phyloP scores from a whole-genome alignment of 768 basidiomycete species.

The Termitomyces sp. region DNA sequence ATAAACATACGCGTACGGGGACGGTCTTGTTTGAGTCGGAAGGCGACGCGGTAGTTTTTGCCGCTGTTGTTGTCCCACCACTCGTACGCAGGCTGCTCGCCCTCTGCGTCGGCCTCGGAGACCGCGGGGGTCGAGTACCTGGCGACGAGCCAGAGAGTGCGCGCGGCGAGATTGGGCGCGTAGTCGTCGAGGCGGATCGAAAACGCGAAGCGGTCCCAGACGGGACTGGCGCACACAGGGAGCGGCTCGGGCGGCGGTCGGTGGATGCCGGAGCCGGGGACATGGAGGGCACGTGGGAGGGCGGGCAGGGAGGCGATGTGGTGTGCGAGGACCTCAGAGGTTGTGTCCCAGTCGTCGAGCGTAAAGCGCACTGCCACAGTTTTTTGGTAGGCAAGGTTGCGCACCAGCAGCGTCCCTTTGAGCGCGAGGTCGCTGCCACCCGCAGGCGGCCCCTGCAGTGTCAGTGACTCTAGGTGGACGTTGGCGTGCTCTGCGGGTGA shows the following conservation, averaged over 20 bases:
- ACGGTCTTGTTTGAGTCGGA: constrained; percentile 23
- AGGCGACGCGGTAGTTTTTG: constrained; percentile 71
- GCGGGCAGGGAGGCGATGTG: constrained; percentile 37
- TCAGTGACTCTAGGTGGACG: constrained; percentile 25
- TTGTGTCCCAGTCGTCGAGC: constrained; percentile 91
- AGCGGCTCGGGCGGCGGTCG: too few species aligned
- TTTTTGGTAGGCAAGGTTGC: constrained; percentile 86
- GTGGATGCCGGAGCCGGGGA: constrained; percentile 9
- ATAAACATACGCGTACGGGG: not conserved
- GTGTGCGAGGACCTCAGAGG: constrained; percentile 70
- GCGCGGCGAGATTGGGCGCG: constrained; percentile 37
- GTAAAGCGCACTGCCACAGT: constrained; percentile 83
- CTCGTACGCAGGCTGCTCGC: constrained; percentile 42
- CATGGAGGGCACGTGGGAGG: constrained; percentile 18
- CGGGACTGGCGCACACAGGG: constrained; percentile 2
- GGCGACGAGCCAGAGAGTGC: constrained; percentile 58
- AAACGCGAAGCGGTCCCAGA: constrained; percentile 60
- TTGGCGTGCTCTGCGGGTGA: constrained; percentile 18
- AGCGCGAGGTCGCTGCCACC: constrained; percentile 27
- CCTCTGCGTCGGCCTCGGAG: not conserved
- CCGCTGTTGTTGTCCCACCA: constrained; percentile 93
- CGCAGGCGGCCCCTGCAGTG: constrained; percentile 3
- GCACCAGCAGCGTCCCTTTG: constrained; percentile 73
- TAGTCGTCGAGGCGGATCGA: constrained; percentile 70
- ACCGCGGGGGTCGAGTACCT: constrained; percentile 28